phyloP scores from a whole-genome alignment of 176 grass and related monocot genomes.

The Luzula sylvatica region DNA sequence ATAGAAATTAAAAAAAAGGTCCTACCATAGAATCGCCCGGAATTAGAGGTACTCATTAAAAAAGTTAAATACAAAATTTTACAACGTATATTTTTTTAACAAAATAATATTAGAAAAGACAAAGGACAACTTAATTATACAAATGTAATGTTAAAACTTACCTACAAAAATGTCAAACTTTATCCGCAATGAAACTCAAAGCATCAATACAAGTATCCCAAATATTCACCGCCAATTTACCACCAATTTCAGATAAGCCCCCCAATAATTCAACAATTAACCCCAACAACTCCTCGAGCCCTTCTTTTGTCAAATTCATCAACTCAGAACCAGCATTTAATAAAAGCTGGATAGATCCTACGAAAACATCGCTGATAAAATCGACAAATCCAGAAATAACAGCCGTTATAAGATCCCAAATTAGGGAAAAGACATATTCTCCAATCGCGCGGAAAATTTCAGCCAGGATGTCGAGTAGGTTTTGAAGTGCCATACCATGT shows the following conservation, averaged over 20 bases:
- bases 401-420: conserved; percentile 6
- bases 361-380: background rate
- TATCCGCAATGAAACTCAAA: background rate
- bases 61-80: no score
- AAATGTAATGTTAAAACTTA: background rate
- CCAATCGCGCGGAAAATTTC: conserved; percentile 3
- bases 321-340: background rate
- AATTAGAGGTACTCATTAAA: no score
- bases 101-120: no score
- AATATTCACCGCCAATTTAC: conserved; percentile 1
- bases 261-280: background rate
- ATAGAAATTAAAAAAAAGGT: no score
- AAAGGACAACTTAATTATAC: no score
- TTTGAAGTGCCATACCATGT: background rate
- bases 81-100: no score
- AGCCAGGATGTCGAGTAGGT: background rate
- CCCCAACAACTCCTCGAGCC: conserved; percentile 6
- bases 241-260: background rate
- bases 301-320: conserved; percentile 2
- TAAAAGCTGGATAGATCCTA: background rate
- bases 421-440: background rate
- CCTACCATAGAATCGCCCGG: no score
- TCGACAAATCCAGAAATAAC: conserved; percentile 4
- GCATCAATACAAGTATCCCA: conserved; percentile 13
- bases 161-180: background rate